Evolutionary conservation across 169 alveolate genomes (phyloP).

Genomic region (Eimeria acervulina): DNA sequence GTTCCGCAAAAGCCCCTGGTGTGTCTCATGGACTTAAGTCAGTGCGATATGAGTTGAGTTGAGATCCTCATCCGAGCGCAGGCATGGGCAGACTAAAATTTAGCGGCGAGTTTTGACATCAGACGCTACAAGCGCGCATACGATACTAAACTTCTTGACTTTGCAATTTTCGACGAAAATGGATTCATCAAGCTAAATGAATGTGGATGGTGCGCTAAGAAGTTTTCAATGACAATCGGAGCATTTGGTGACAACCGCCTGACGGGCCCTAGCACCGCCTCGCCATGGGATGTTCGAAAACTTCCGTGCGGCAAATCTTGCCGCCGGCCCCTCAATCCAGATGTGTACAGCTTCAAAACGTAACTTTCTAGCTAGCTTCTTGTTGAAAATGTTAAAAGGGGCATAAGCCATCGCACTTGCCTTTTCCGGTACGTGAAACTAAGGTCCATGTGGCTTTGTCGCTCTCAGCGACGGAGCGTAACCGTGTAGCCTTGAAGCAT

Average conservation of each 20-base stretch:
- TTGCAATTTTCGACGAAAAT: not conserved
- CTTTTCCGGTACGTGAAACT: not conserved
- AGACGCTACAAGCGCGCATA: not conserved
- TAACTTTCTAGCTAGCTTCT: not conserved
- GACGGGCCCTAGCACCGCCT: conserved; percentile 21
- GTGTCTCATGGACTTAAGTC: not conserved
- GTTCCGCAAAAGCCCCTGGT: not conserved
- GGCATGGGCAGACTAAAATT: not conserved
- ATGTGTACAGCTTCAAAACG: not conserved
- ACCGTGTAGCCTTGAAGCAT: not conserved
- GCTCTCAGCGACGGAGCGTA: not conserved
- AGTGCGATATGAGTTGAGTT: not conserved
- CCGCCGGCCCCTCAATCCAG: not conserved
- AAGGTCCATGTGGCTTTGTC: not conserved
- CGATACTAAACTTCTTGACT: not conserved
- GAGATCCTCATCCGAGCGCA: not conserved
- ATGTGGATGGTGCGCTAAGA: not conserved
- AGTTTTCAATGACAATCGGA: not conserved
- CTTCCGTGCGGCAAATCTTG: not conserved
- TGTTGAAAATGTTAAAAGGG: not conserved
- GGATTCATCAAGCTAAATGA: not conserved
- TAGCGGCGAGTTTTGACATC: not conserved
- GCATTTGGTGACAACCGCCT: not conserved
- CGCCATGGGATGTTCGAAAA: not conserved
- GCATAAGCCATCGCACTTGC: not conserved